Evolutionary conservation across 805 yeast species (phyloP).

Genomic region (Tetrapisispora namnaoensis): DNA sequence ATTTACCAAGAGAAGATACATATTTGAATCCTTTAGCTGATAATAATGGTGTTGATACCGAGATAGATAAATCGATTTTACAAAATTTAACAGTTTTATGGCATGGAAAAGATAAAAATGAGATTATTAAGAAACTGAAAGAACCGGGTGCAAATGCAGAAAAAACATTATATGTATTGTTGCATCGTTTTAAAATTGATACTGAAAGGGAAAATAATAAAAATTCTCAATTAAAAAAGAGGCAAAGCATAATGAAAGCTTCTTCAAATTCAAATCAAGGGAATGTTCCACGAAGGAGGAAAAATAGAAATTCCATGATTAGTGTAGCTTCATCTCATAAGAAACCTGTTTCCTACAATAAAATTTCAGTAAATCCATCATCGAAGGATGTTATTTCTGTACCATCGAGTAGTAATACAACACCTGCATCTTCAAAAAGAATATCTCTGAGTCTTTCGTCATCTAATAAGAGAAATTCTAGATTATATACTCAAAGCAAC

Average conservation of each 20-base stretch:
- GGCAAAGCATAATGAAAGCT: constrained; percentile 24
- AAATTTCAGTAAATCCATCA: constrained; percentile 16
- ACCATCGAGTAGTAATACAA: constrained; percentile 13
- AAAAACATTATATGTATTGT: constrained; percentile 68
- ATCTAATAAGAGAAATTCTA: constrained; percentile 22
- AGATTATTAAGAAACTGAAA: constrained; percentile 43
- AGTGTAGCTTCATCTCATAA: constrained; percentile 41
- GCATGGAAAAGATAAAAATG: constrained; percentile 59
- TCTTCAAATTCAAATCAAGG: constrained; percentile 4
- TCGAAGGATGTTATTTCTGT: constrained; percentile 14
- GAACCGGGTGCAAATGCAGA: constrained; percentile 57
- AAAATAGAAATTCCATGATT: constrained; percentile 34
- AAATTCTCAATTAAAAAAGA: constrained; percentile 33
- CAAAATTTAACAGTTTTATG: constrained; percentile 69
- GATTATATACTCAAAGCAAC: constrained; percentile 9
- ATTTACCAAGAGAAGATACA: constrained; percentile 33
- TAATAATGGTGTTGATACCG: constrained; percentile 29
- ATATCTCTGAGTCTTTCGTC: constrained; percentile 18
- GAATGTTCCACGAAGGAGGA: constrained; percentile 27
- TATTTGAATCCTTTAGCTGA: constrained; percentile 30
- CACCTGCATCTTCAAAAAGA: constrained; percentile 18
- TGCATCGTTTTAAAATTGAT: constrained; percentile 64
- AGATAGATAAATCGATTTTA: constrained; percentile 62
- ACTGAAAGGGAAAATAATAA: constrained; percentile 24
- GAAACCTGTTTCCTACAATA: constrained; percentile 39